Evolutionary conservation across 768 basidiomycete species (phyloP).

Genomic region (Butyriboletus loyo): DNA sequence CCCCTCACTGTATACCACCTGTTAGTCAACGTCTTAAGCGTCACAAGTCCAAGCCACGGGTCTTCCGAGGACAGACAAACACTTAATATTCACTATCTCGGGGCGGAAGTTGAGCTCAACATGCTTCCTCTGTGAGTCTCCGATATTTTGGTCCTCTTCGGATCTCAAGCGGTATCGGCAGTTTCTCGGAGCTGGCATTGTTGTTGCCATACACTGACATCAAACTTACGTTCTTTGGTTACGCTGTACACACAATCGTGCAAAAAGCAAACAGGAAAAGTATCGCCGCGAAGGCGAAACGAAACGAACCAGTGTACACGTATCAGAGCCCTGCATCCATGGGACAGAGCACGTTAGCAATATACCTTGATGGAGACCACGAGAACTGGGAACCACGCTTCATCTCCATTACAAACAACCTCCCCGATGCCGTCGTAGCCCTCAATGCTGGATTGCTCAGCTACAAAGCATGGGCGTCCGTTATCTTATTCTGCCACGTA

Average conservation of each 20-base stretch:
- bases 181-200: slow-evolving; percentile 46
- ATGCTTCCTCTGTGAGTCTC: slow-evolving; percentile 39
- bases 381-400: slow-evolving; percentile 28
- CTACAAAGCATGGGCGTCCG: slow-evolving; percentile 37
- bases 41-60: slow-evolving; percentile 25
- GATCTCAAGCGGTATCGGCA: slow-evolving; percentile 11
- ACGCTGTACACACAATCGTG: slow-evolving; percentile 29
- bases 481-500: slow-evolving; percentile 30
- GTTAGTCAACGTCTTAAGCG: slow-evolving; percentile 33
- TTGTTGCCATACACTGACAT: slow-evolving; percentile 45
- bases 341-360: slow-evolving; percentile 38
- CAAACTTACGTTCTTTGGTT: slow-evolving; percentile 41
- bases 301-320: slow-evolving; percentile 28
- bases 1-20: slow-evolving; percentile 42
- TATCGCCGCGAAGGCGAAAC: slow-evolving; percentile 31
- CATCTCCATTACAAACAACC: slow-evolving; percentile 10
- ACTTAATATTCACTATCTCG: slow-evolving; percentile 37
- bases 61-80: slow-evolving; percentile 22
- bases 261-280: slow-evolving; percentile 31
- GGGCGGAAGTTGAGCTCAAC: slow-evolving; percentile 39
- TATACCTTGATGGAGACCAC: slow-evolving; percentile 33
- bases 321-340: slow-evolving; percentile 37
- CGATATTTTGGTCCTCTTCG: not conserved
- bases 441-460: slow-evolving; percentile 39
- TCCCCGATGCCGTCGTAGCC: slow-evolving; percentile 43